Base-by-base conservation (phyloP, 306 rosid genomes). In the Albizia julibrissin region DNA sequence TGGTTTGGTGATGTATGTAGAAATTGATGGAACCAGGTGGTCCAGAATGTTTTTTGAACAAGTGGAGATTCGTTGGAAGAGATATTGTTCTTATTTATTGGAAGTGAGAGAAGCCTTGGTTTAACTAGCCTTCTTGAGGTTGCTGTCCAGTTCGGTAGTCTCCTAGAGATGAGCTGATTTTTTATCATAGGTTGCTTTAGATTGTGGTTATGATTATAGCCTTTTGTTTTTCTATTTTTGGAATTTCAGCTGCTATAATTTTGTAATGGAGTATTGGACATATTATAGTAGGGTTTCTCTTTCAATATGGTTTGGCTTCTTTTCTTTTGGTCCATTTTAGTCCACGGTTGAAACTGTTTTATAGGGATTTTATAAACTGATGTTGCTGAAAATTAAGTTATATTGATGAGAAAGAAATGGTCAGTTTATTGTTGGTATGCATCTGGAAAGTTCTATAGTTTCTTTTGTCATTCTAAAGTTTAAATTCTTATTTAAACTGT, bases 21-120 rank as follows among this genome's bases (percentile, higher is more conserved):
- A 88, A 88, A 87, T n/a, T 82, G 97, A 29, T 94, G 96, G 98
- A 46, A 79, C 26, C 90, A 94, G 78, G 90, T 92, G 96, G 77
- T 91, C 56, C 87, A 22, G 22, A 85, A 84, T 79, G 82, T 94
- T 68, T 85, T 40, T 86, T 74, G 94, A 92, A 76, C 93, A 91
- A 86, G 90, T 92, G 69, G 96, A 94, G 77, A 49, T 86, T 59
- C 88, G 91, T 37, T 80, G 92, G 0, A 80, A 92, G 75, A 86
- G 97, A 65, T 94, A 70, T 79, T 75, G 88, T 68, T 80, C 91
- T 5, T 85, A 88, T 9, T 83, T 86, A 65, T 27, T 91, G 85
- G 86, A 87, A 81, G 94, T 77, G 64, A 90, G 90, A 81, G 91
- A 91, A 82, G 79, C 82, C 65, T 89, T 50, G 82, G 92, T 88